Conservation (phyloP, 2,329 filamentous ascomycete genomes). For the Blastomyces parvus region DNA sequence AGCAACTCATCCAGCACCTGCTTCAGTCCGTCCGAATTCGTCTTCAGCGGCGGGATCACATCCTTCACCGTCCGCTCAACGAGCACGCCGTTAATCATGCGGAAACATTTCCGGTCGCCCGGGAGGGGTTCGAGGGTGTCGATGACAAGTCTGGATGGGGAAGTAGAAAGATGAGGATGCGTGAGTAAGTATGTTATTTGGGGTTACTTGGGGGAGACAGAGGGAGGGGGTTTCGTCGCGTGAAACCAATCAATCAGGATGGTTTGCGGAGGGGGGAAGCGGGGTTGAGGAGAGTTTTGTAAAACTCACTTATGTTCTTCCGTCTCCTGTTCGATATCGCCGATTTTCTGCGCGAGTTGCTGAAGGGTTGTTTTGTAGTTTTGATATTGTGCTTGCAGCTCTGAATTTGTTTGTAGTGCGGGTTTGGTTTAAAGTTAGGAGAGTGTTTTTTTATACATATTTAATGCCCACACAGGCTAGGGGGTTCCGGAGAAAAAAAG, state of each 20-base stretch:
- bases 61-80: slow-evolving; percentile 91
- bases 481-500: too few relatives aligned
- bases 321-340: slow-evolving; percentile 91
- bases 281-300: slow-evolving; percentile 4
- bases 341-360: slow-evolving; percentile 90
- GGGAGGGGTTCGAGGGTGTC: slow-evolving; percentile 80
- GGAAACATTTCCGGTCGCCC: slow-evolving; percentile 88
- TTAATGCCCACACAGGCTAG: too few relatives aligned
- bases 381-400: slow-evolving; percentile 42
- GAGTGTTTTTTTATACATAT: too few relatives aligned
- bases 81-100: slow-evolving; percentile 94
- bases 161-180: background rate
- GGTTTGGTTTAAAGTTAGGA: too few relatives aligned
- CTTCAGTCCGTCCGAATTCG: slow-evolving; percentile 85
- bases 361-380: slow-evolving; percentile 64
- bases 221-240: background rate
- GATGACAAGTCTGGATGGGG: slow-evolving; percentile 64
- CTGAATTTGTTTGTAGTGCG: slow-evolving; percentile 20
- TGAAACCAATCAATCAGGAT: background rate
- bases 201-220: background rate
- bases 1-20: slow-evolving; percentile 90
- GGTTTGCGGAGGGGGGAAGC: slow-evolving; percentile 3
- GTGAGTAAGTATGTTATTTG: slow-evolving; percentile 9
- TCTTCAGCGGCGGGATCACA: slow-evolving; percentile 80
- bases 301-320: slow-evolving; percentile 88